Evolutionary conservation across 2,329 filamentous ascomycete species (phyloP), one percentile per base, ranked within the genome.

Genomic region (Colletotrichum incanum): DNA sequence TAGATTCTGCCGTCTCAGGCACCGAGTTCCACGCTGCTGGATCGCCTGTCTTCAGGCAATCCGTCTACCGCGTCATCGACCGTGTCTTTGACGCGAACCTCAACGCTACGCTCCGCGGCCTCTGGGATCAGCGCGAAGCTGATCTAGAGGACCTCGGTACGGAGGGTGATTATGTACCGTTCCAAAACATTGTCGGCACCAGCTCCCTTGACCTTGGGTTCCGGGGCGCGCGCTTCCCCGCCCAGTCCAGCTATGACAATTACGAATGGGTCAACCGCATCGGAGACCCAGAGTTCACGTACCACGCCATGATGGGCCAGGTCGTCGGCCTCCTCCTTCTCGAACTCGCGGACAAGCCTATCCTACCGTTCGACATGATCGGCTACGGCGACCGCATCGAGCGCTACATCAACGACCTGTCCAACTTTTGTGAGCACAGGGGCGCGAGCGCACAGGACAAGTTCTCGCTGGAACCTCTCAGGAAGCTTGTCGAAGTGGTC

Each of bases 121-220:
- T 95, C 2, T 98, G 95, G 94, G 89, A 94, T n/a, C 84, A 87
- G 23, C 85, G 88, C 2, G 84, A 88, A 18, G 86, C 83, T 28
- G 84, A 88, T 39, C 85, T 98, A 0, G 90, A 91, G 56, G 89
- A 74, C 2, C 86, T 97, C 0, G 94, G 92, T 16, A 91, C 91
- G 5, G 92, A 89, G 12, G 93, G 94, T 75, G 96, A 98, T 81
- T 96, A 94, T 77, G 93, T 95, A 3, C 91, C 95, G 2, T 99
- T 98, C 81, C 96, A 97, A 82, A 90, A 96, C 79, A 93, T 98
- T 62, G 94, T 94, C 0, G 96, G 96, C 64, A 95, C 92, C 9
- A 96, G 94, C 55, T 95, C 93, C 14, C 86, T 99, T 67, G 95
- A 98, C 80, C 90, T 99, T 75, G 88, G 90, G 37, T 98, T 99